phyloP scores from a whole-genome alignment of 2,329 filamentous ascomycete species.

The Paracoccidioides brasiliensis region DNA sequence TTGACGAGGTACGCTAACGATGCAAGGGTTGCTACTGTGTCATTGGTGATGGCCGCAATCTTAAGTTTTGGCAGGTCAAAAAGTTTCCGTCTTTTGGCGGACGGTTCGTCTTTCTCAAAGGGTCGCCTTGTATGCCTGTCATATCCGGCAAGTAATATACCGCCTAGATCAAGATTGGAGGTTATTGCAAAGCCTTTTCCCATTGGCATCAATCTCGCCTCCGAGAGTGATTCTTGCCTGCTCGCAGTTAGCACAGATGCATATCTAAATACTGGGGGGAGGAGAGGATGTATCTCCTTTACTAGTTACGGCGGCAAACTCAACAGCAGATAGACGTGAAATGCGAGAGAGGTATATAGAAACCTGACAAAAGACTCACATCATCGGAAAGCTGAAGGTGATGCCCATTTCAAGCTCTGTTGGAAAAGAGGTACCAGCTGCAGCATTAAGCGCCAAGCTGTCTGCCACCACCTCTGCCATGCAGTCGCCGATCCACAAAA shows the following conservation, averaged over 20 bases:
- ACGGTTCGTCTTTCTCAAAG: constrained; percentile 27
- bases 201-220: constrained; percentile 45
- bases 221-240: constrained; percentile 40
- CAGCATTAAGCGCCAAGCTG: constrained; percentile 29
- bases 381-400: constrained; percentile 39
- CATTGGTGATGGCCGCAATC: constrained; percentile 67
- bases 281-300: background rate
- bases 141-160: constrained; percentile 42
- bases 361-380: constrained; percentile 23
- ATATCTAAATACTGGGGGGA: background rate
- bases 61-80: constrained; percentile 50
- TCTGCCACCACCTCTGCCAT: constrained; percentile 60
- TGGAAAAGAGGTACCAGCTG: constrained; percentile 24
- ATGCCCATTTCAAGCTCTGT: constrained; percentile 38
- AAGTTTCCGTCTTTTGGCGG: constrained; percentile 33
- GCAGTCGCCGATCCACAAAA: constrained; percentile 67
- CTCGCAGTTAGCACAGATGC: constrained; percentile 9
- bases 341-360: background rate
- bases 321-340: background rate
- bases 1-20: constrained; percentile 63
- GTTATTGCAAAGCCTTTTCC: constrained; percentile 46
- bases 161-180: constrained; percentile 41
- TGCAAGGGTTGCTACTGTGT: constrained; percentile 65
- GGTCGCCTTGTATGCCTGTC: constrained; percentile 36
- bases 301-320: background rate